Evolutionary conservation across 441 rosid genomes (phyloP).

Genomic region (Francoa sonchifolia): DNA sequence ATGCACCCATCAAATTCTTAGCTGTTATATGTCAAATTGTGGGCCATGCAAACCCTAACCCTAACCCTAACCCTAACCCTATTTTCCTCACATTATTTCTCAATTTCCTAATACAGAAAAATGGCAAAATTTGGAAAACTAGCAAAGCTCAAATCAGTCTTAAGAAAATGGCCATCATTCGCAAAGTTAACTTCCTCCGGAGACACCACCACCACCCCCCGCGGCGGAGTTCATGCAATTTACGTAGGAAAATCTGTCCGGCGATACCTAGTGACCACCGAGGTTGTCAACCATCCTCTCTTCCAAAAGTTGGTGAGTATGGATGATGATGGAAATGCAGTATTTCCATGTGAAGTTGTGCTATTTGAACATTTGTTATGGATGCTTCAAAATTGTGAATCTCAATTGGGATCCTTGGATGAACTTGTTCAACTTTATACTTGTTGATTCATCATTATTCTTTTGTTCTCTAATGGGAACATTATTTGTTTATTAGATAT

Average conservation of each 20-base stretch:
- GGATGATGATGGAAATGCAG: conserved; percentile 24
- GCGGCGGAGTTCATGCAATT: conserved; percentile 33
- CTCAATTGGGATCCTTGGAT: conserved; percentile 48
- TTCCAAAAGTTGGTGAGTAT: conserved; percentile 33
- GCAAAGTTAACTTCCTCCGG: conserved; percentile 37
- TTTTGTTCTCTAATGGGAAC: too few species aligned
- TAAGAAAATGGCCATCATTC: conserved; percentile 69
- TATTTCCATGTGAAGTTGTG: conserved; percentile 76
- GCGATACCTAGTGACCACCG: conserved; percentile 43
- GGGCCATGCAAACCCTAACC: conserved; percentile 34
- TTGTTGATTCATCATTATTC: too few species aligned
- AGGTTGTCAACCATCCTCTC: conserved; percentile 54
- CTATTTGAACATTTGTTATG: conserved; percentile 83
- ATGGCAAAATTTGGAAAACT: conserved; percentile 71
- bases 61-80: conserved; percentile 3
- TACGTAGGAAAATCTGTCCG: conserved; percentile 78
- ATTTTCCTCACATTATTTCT: conserved; percentile 4
- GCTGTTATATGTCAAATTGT: conserved; percentile 48
- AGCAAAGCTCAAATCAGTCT: conserved; percentile 77
- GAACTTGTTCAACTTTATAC: conserved; percentile 67
- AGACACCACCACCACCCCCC: conserved; percentile 20
- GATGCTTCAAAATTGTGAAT: conserved; percentile 53
- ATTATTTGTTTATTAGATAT: too few species aligned
- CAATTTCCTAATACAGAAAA: not conserved
- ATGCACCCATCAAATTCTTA: too few species aligned